Base-by-base conservation (phyloP, 108 stramenopile species). In the Pseudonitzschia multiseries region DNA sequence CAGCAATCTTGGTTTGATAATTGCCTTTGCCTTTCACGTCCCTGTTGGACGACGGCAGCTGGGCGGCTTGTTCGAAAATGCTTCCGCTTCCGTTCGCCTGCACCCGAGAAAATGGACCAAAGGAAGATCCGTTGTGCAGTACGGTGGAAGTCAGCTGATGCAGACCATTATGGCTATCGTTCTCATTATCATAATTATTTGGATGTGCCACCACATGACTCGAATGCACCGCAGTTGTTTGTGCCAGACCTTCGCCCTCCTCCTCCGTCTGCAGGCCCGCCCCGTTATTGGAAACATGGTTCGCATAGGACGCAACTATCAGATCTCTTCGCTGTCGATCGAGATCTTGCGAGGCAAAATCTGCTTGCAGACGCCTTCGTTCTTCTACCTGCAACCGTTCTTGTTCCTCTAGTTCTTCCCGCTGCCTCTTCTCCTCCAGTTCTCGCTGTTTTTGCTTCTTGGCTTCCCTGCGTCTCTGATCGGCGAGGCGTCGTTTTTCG, bases 401-500 rank as follows among this genome's bases (percentile, higher is more conserved):
- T n/a, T 52, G 1, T 33, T 70, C 41, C 31, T 72, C 57, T 4
- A 63, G 52, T 46, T 63, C 61, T 69, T 82, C 78, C 14, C 71
- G 74, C 20, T 27, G 70, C 33, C 78, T 70, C 41, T 73, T 66
- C 40, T 81, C 75, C 40, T 85, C 79, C 62, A 82, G 63, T 50
- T 85, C 81, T 13, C 70, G 31, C 66, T 81, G 79, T 59, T 84
- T 86, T 57, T 80, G 70, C 57, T 74, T 74, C 28, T 74, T 78
- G 18, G 71, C 80, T 65, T 86, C 87, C 29, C 84, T 71, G 46
- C 87, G 61, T 56, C 68, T 76, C 40, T 71, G 71, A 66, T 89
- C 87, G 27, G 83, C 83, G 20, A 61, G 54, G 17, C 83, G 74
- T 18, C 85, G 75, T 66, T 84, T 85, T 65, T 89, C 87, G 18